Evolutionary conservation across 106 monocot genomes (phyloP), one percentile per base, ranked within the genome.

Genomic region (Apostasia shenzhenica): DNA sequence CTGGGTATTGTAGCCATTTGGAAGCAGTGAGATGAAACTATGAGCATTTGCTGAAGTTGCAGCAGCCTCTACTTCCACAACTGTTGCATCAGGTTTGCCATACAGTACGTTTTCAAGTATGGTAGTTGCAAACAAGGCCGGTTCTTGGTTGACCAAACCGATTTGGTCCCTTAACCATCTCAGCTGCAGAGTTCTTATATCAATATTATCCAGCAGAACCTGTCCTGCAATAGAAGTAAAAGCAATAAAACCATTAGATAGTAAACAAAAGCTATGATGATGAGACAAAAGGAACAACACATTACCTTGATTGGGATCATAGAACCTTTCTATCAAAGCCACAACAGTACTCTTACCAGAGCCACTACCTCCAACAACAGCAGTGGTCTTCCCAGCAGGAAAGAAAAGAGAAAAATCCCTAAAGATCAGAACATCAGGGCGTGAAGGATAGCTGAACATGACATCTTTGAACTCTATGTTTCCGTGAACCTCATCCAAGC

Each of bases 341-440:
- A 99, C 87, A 37, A 93, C 88, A 51, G 99, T 99, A 59, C 90
- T 93, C 78, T 99, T 99, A 57, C 99, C 99, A 38, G 93, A 99
- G 0, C 99, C 99, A 76, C 99, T 99, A 7, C 87, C 99, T 68
- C 99, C 99, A 59, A 99, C 99, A 39, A 99, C 83, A n/a, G 93
- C 99, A 69, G 80, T 85, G 1, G 93, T 93, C 74, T 88, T 93
- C 37, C 90, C 92, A 41, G 99, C 87, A 74, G 93, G 99, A 53
- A 99, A 85, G 75, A 93, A 90, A 57, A 99, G 80, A 2, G 87
- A 93, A 59, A 99, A 87, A 72, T 83, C 83, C 39, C 90, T 71
- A 59, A 99, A 90, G 37, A 93, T 83, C 3, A 88, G 77, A 26
- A 93, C 88, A 81, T 99, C 99, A 37, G 99, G 99, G 8, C 99